Conservation (phyloP, 116 monocot genomes). For the Dioscorea cayenensis region DNA sequence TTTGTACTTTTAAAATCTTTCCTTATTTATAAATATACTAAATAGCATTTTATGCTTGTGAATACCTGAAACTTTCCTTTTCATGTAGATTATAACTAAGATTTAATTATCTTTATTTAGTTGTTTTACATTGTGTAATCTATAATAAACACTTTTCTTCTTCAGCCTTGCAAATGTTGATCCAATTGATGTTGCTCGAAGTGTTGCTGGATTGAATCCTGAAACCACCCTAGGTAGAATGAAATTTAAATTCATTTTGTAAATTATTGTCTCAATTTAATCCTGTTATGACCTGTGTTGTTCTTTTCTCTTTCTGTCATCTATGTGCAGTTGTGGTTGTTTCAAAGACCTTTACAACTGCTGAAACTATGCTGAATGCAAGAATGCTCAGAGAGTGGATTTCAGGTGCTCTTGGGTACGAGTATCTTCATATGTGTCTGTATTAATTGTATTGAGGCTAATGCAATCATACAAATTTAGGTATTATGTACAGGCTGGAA, state of each 20-base stretch:
- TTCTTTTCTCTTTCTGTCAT: background rate
- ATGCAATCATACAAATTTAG: too few species aligned
- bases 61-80: too few species aligned
- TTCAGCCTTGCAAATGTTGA: slow-evolving; percentile 97
- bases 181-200: slow-evolving; percentile 87
- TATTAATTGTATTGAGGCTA: too few species aligned
- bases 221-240: slow-evolving; percentile 85
- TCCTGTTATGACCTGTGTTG: background rate
- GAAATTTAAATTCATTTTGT: background rate
- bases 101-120: background rate
- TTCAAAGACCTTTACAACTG: slow-evolving; percentile 98
- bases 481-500: too few species aligned
- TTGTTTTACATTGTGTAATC: background rate
- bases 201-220: slow-evolving; percentile 67
- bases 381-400: slow-evolving; percentile 94
- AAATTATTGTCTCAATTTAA: background rate
- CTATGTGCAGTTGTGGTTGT: slow-evolving; percentile 83
- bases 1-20: background rate
- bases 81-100: background rate
- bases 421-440: background rate
- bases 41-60: too few species aligned
- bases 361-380: slow-evolving; percentile 99
- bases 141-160: background rate
- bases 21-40: too few species aligned
- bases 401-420: slow-evolving; percentile 66